Percentiles rank a stretch among this genome's conserved stretches.
Evolutionary conservation across 78 protist species (phyloP).

Genomic region (Cyanophora paradoxa): DNA sequence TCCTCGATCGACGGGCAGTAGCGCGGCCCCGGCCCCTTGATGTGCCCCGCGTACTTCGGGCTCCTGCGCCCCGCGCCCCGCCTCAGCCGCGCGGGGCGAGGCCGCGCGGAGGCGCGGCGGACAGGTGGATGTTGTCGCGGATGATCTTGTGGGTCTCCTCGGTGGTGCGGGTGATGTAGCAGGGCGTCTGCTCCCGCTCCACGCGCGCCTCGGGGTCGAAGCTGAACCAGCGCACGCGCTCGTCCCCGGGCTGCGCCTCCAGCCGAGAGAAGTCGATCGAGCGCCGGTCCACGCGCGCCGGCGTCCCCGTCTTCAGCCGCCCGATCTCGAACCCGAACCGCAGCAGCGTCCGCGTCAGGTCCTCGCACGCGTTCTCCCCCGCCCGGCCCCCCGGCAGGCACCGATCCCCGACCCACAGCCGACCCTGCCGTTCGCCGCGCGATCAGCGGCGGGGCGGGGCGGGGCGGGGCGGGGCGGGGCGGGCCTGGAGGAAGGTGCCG

Average conservation of each 20-base stretch:
- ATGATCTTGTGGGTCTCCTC: conserved; percentile 55
- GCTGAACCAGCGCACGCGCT: conserved; percentile 62
- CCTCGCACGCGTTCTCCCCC: background rate
- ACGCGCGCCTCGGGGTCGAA: conserved; percentile 40
- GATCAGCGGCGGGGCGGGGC: background rate
- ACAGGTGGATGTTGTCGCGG: conserved; percentile 19
- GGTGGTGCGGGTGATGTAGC: conserved; percentile 74
- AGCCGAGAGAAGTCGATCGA: conserved; percentile 43
- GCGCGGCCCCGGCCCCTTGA: conserved; percentile 74
- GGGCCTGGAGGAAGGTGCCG: conserved; percentile 74
- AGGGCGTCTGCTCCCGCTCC: conserved; percentile 15
- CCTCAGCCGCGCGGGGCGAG: too few relatives aligned
- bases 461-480: background rate
- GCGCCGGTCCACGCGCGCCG: conserved; percentile 71
- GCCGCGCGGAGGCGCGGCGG: conserved; percentile 29
- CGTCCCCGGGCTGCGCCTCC: conserved; percentile 63
- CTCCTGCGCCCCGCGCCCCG: too few relatives aligned
- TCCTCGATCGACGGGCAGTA: conserved; percentile 89
- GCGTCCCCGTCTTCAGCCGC: conserved; percentile 83
- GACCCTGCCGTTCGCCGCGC: too few relatives aligned
- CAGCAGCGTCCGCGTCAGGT: background rate
- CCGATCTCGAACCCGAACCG: conserved; percentile 58
- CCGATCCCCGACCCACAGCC: too few relatives aligned
- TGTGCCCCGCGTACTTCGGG: too few relatives aligned
- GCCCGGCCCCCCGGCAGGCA: too few relatives aligned